A percentile compares a stretch with the other conserved stretches of the same genome.
phyloP scores from a whole-genome alignment of 1,139 yeast species.

The Sugiyamaella pinicola region DNA sequence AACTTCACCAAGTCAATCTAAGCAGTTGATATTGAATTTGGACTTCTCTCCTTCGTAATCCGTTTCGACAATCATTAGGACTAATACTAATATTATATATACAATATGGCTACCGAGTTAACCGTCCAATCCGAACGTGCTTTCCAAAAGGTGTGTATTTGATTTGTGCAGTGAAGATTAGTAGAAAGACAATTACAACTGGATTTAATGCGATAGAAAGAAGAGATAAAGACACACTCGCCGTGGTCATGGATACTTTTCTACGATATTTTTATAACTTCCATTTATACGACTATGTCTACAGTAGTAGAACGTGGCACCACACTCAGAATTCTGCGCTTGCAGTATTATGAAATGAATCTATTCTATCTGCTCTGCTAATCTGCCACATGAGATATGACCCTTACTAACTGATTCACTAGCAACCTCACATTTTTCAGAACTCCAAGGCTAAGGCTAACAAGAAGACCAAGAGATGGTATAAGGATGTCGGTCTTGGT shows the following conservation, averaged over 20 bases:
- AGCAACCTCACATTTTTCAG: constrained; percentile 99
- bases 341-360: no score
- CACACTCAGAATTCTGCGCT: no score
- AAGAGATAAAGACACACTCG: no score
- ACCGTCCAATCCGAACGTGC: constrained; percentile 99
- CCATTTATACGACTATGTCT: no score
- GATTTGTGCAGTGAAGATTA: background rate
- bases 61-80: constrained; percentile 17
- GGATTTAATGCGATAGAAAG: background rate
- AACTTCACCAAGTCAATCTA: constrained; percentile 14
- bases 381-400: no score
- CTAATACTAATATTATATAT: constrained; percentile 21
- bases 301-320: no score
- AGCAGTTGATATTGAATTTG: constrained; percentile 12
- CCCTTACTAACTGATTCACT: constrained; percentile 31
- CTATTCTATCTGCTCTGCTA: no score
- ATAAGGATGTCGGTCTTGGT: constrained; percentile 99
- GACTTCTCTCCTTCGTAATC: constrained; percentile 18
- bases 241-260: no score
- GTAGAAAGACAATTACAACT: background rate
- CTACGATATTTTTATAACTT: no score
- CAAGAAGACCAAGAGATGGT: constrained; percentile 99
- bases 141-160: constrained; percentile 89
- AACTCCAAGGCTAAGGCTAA: constrained; percentile 99
- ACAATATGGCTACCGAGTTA: constrained; percentile 97